These are phyloP conservation scores for Suzukiozyma palmioleophila DNA, from an alignment of 1,139 yeast genomes.

Conservation along the genomic window DNA sequence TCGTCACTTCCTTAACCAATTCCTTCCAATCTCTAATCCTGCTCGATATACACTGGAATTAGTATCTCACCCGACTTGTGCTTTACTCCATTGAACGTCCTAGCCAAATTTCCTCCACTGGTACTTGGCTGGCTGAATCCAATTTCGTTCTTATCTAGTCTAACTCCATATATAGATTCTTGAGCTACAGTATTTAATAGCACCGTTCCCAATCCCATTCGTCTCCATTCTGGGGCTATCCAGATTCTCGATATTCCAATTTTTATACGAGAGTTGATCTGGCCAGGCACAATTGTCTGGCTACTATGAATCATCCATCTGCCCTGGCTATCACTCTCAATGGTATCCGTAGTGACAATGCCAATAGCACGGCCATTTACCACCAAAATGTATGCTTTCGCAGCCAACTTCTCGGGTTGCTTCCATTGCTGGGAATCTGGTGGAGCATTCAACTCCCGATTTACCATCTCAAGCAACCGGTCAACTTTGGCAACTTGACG, in stretches of 20 bases:
- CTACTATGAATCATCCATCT: conserved; percentile 47
- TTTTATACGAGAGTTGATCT: conserved; percentile 20
- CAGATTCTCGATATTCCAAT: conserved; percentile 66
- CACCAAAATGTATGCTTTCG: conserved; percentile 46
- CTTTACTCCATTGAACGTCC: conserved; percentile 42
- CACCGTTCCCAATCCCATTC: conserved; percentile 43
- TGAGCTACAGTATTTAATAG: conserved; percentile 39
- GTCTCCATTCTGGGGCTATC: conserved; percentile 52
- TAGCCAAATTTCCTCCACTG: conserved; percentile 55
- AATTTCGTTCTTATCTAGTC: conserved; percentile 35
- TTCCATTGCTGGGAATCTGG: conserved; percentile 49
- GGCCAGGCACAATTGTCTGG: conserved; percentile 33
- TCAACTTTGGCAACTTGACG: conserved; percentile 21
- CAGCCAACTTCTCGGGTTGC: conserved; percentile 13
- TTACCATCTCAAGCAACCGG: conserved; percentile 44
- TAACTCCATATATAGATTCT: conserved; percentile 50
- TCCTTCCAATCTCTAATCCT: neutral
- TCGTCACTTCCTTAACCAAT: too few species aligned
- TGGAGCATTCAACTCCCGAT: conserved; percentile 57
- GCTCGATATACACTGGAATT: conserved; percentile 48
- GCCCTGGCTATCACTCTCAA: conserved; percentile 20
- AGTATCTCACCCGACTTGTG: conserved; percentile 49
- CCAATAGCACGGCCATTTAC: conserved; percentile 46
- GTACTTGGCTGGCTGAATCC: conserved; percentile 75
- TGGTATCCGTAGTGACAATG: conserved; percentile 42